phyloP scores from a whole-genome alignment of 495 filamentous ascomycete species.

The Immersiella caudata region DNA sequence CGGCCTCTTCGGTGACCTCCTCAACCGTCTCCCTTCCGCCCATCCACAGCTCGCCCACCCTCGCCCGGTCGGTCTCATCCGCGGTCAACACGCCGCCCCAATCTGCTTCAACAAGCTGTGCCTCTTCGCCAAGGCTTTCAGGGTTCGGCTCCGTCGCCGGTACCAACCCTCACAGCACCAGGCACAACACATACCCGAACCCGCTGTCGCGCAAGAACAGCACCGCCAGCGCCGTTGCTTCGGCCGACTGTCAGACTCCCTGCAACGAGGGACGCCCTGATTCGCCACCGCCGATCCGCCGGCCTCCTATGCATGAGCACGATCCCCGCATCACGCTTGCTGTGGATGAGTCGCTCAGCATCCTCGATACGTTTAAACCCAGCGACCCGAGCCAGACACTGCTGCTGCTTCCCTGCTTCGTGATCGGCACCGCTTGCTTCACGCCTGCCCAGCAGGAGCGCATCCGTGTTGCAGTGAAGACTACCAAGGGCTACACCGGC shows the following conservation, averaged over 20 bases:
- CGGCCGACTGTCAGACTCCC: background rate
- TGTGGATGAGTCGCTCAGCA: constrained; percentile 75
- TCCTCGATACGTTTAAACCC: constrained; percentile 62
- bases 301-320: constrained; percentile 36
- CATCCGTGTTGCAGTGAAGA: constrained; percentile 67
- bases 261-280: constrained; percentile 24
- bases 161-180: constrained; percentile 28
- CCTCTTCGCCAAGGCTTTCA: constrained; percentile 38
- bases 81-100: constrained; percentile 44
- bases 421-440: constrained; percentile 88
- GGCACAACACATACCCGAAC: constrained; percentile 2
- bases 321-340: constrained; percentile 70
- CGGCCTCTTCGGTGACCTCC: constrained; percentile 34
- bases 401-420: constrained; percentile 83
- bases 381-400: constrained; percentile 68
- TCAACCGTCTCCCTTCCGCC: constrained; percentile 32
- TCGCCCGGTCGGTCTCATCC: constrained; percentile 23
- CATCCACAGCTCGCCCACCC: constrained; percentile 20
- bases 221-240: background rate
- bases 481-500: constrained; percentile 74
- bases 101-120: constrained; percentile 46
- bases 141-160: background rate
- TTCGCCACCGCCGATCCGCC: constrained; percentile 56
- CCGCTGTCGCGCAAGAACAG: constrained; percentile 16
- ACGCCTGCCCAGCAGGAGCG: constrained; percentile 66